A percentile compares a stretch with the other conserved stretches of the same genome.
Evolutionary conservation across 78 protist genomes (phyloP).

Genomic region (Dictyostelium firmibasis): DNA sequence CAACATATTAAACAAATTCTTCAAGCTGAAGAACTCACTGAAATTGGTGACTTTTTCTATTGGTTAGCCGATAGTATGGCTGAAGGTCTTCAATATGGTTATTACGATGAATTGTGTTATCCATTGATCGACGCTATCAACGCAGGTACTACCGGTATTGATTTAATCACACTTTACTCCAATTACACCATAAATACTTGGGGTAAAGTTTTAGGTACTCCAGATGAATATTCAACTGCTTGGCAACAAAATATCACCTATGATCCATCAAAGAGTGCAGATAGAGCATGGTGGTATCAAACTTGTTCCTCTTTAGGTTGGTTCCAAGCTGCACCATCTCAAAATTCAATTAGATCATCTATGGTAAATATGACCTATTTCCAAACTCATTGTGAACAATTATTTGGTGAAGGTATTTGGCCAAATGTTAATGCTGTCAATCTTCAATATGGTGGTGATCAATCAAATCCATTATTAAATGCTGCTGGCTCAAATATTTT

Average conservation of each 20-base stretch:
- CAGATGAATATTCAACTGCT: conserved; percentile 51
- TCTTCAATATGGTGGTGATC: conserved; percentile 69
- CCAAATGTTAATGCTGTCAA: conserved; percentile 44
- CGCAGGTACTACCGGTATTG: not conserved
- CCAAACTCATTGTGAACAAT: conserved; percentile 34
- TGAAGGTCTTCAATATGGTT: conserved; percentile 69
- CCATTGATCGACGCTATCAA: conserved; percentile 48
- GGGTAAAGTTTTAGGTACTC: conserved; percentile 27
- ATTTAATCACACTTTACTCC: conserved; percentile 16
- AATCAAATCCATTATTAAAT: conserved; percentile 14
- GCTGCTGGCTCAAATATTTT: conserved; percentile 65
- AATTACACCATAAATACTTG: conserved; percentile 59
- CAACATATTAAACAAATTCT: not conserved
- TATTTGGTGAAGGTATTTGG: conserved; percentile 41
- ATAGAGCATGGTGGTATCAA: conserved; percentile 72
- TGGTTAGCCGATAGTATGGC: conserved; percentile 32
- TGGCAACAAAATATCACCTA: conserved; percentile 63
- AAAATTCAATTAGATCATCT: conserved; percentile 23
- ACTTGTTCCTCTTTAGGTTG: conserved; percentile 45
- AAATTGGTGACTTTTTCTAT: conserved; percentile 63
- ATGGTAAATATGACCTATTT: conserved; percentile 57
- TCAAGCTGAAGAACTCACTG: conserved; percentile 36
- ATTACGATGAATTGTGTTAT: conserved; percentile 5
- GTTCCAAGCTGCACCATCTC: conserved; percentile 55
- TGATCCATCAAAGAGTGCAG: conserved; percentile 48